These are phyloP conservation scores for Dactylellina haptotyla DNA, from an alignment of 2,329 filamentous ascomycete species.

Conservation along the genomic window DNA sequence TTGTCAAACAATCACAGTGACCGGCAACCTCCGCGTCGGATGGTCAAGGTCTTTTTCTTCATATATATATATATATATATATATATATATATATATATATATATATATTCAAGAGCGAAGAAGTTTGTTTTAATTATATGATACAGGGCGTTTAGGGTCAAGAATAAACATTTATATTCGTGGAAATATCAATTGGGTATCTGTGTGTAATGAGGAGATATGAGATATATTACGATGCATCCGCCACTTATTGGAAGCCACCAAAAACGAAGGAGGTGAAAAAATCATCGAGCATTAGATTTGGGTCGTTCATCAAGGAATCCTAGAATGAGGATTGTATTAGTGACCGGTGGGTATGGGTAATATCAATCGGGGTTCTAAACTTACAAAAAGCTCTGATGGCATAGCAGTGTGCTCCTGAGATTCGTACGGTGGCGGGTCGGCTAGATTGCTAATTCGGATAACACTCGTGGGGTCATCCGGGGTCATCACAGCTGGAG, in stretches of 20 bases:
- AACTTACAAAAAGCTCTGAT: constrained; percentile 36
- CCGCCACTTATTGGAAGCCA: constrained; percentile 27
- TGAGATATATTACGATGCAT: not conserved
- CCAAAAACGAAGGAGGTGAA: constrained; percentile 52
- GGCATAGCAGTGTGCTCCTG: constrained; percentile 28
- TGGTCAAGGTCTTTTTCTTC: not conserved
- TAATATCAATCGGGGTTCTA: not conserved
- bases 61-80: no score
- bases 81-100: no score
- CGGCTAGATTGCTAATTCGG: not conserved
- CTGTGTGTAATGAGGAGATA: not conserved
- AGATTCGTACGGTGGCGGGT: constrained; percentile 5
- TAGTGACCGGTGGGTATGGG: not conserved
- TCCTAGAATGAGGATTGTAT: constrained; percentile 32
- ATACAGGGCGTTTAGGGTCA: no score
- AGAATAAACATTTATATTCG: not conserved
- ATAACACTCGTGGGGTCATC: not conserved
- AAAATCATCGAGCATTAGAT: constrained; percentile 53
- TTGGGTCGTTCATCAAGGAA: constrained; percentile 48
- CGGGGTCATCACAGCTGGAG: constrained; percentile 26
- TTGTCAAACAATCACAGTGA: constrained; percentile 18
- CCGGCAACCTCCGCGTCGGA: not conserved
- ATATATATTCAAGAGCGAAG: no score
- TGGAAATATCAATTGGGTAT: not conserved
- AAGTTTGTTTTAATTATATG: no score